Base-by-base conservation (phyloP, 306 rosid genomes). In the Medicago lupulina region DNA sequence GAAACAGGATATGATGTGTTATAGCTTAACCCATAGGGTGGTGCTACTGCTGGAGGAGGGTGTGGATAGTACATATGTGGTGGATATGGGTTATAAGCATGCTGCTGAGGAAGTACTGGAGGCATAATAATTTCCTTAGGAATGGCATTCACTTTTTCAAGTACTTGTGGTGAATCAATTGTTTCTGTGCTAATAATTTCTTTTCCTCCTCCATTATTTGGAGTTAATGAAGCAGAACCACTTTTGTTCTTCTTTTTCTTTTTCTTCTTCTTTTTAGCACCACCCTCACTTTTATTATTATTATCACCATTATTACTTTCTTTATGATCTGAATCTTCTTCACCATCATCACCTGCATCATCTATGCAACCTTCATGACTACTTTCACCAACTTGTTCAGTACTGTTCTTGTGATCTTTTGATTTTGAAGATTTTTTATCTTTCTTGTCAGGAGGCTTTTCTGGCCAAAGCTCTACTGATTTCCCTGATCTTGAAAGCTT, bases 401-500 rank as follows among this genome's bases (percentile, higher is more conserved):
- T 79, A 39, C 10, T 67, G 9, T 75, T 77, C 71, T 83, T 78
- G 31, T 68, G 75, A 7, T 73, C 72, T 63, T 85, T 88, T 46
- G 88, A 76, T 76, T 91, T 93, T 36, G 67, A 80, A 12, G 91
- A 44, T 47, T 85, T 89, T 16, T 61, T 87, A 9, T 67, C 76
- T 34, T 89, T 88, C 54, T 79, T 88, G 75, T 82, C 83, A 18
- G 77, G 63, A 10, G 81, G 74, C 4, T 65, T 74, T 59, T 87
- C 84, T 41, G 95, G 97, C 91, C 85, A 92, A 31, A 90, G 89
- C 81, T 92, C 93, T 2, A 89, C 95, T 15, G 79, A 76, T 58
- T 90, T 95, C n/a, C 95, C 95, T 50, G 98, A 85, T 82, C 81
- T 90, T 80, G 67, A 25, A 34, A 95, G 95, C 83, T 85, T 95